Evolutionary conservation across 345 rosid species (phyloP).

Genomic region (Aegle marmelos): DNA sequence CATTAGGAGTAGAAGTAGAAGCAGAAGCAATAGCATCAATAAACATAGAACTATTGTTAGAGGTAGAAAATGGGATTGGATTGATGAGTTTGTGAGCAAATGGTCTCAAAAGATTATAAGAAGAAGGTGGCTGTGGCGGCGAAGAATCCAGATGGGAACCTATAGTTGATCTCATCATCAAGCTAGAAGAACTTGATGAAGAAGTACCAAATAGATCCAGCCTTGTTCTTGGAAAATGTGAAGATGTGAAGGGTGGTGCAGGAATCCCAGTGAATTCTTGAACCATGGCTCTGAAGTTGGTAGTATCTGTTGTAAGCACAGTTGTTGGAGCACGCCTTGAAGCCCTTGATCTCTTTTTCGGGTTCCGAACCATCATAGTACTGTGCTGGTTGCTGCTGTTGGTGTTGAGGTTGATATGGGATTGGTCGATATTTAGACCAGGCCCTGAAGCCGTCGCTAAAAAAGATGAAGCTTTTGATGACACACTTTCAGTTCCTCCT

Average conservation of each 20-base stretch:
- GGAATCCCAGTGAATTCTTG: slow-evolving; percentile 98
- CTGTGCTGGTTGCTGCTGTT: slow-evolving; percentile 8
- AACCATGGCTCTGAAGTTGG: slow-evolving; percentile 95
- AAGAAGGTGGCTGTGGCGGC: slow-evolving; percentile 27
- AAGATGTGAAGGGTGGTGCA: slow-evolving; percentile 70
- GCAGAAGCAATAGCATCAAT: slow-evolving; percentile 33
- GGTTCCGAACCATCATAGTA: slow-evolving; percentile 35
- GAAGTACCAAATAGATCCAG: slow-evolving; percentile 61
- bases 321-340: slow-evolving; percentile 96
- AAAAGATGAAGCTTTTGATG: neutral
- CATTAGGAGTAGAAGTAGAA: slow-evolving; percentile 21
- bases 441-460: slow-evolving; percentile 20
- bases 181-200: slow-evolving; percentile 26
- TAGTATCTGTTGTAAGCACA: slow-evolving; percentile 80
- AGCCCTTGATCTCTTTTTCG: slow-evolving; percentile 89
- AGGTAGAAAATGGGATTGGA: slow-evolving; percentile 19
- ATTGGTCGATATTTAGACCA: slow-evolving; percentile 24
- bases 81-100: slow-evolving; percentile 19
- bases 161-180: slow-evolving; percentile 18
- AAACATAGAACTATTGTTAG: slow-evolving; percentile 16
- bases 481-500: neutral
- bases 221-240: slow-evolving; percentile 57
- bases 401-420: slow-evolving; percentile 27
- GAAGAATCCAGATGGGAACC: slow-evolving; percentile 36
- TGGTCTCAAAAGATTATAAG: slow-evolving; percentile 23